Evolutionary conservation across 306 rosid genomes (phyloP).

Genomic region (Castanospermum australe): DNA sequence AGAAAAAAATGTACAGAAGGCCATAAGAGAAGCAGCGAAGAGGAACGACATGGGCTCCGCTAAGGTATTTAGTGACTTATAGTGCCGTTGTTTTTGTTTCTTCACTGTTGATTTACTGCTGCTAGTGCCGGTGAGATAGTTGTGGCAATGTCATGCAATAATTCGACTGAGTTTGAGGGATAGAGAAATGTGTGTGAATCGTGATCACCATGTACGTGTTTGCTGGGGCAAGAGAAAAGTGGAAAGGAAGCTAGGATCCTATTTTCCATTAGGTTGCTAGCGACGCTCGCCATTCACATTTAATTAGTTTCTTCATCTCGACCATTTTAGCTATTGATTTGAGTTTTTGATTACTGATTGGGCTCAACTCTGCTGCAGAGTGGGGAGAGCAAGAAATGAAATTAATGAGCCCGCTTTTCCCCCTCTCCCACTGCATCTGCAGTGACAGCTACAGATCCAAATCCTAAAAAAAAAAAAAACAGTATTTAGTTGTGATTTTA

Average conservation of each 20-base stretch:
- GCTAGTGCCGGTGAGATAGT: not conserved
- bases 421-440: no score
- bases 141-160: not conserved
- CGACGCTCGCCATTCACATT: no score
- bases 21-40: conserved; percentile 91
- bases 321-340: no score
- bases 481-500: not conserved
- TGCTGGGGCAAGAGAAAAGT: not conserved
- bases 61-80: conserved; percentile 49
- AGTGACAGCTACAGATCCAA: no score
- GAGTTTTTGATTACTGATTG: no score
- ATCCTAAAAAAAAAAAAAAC: no score
- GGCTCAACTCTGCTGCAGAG: no score
- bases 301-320: not conserved
- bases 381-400: no score
- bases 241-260: not conserved
- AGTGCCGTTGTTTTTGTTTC: conserved; percentile 9
- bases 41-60: conserved; percentile 97
- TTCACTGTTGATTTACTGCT: not conserved
- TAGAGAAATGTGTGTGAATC: not conserved
- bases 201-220: not conserved
- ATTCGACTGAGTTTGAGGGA: conserved; percentile 12
- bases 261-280: no score
- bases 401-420: no score
- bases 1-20: conserved; percentile 85